Evolutionary conservation across 805 yeast species (phyloP), one percentile per base, ranked within the genome.

Genomic region (Spathaspora girioi): DNA sequence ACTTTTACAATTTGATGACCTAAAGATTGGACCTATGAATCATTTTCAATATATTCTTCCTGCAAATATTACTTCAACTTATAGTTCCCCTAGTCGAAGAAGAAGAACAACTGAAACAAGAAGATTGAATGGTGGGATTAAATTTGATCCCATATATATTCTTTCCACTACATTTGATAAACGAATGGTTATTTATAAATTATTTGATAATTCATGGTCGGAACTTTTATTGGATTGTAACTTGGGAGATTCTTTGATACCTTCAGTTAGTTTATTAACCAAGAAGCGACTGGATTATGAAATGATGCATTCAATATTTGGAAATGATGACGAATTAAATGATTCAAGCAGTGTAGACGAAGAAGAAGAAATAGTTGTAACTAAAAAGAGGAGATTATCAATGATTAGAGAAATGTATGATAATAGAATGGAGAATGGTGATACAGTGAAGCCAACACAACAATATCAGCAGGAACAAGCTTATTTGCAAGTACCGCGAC

Each of bases 141-240:
- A 38, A 11, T 66, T 66, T 35, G 56, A 56, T 32, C 69, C 71
- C 20, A 51, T 67, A 7, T 65, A 59, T 41, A 43, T 61, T 12
- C 49, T 66, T 6, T 50, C 62, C 15, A 48, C 69, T 18, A 60
- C 64, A 29, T 47, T 64, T 12, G 64, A 63, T 35, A 57, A 55
- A n/a, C 47, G 51, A 19, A 44, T 63, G n/a, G 53, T 62, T 10
- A 56, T 66, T 10, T 63, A 65, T 49, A 58, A 57, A 45, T 55
- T 67, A 7, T 53, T 26, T 43, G 67, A 63, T 42, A 57, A 61
- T 47, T 55, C 55, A 20, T 45, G 55, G 1, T 44, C 43, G 26
- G 61, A 58, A 14, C 46, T 60, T 45, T 45, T 58, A 29, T 38
- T 63, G 35, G 54, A 59, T 26, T 44, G 58, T 15, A 51, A 49